Evolutionary conservation across 305 asterid species (phyloP), one percentile per base, ranked within the genome.

Genomic region (Solanum hybrid): DNA sequence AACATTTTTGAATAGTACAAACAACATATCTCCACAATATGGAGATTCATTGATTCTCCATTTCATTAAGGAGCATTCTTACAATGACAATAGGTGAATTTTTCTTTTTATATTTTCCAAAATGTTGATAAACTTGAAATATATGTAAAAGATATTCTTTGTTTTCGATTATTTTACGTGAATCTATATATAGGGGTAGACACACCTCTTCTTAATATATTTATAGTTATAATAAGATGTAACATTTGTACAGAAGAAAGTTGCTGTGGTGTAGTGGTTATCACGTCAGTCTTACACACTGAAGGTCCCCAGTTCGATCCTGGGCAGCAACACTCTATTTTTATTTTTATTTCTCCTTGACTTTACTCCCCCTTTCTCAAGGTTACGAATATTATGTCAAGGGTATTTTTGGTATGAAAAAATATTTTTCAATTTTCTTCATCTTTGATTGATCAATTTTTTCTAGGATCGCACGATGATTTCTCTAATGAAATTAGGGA

Each of bases 181-280:
- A 22, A 8, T 64, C 11, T 64, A 64, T 22, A 20, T 4, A 20
- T 8, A 8, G 28, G 73, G 28, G 73, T 0, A 6, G 75, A 67
- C 14, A 61, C 71, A 9, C 12, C 31, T 22, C 73, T 51, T 51
- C 67, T 51, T 16, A 2, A 5, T 16, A 6, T 5, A 6, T 51
- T 6, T 16, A 16, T 46, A 46, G 16, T 13, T 46, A 51, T 57
- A 6, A 1, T 20, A 7, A 7, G 1, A 61, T 61, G 5, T 61
- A 18, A 61, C 12, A 9, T 1, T 8, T 4, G 12, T n/a, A n/a
- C 33, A 4, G 3, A 4, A 31, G 3, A 0, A 4, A 64, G 78
- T 64, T 61, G 86, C n/a, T 80, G 86, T 80, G 86, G 86, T 80
- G 86, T 80, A 80, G 86, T 80, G 86, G 86, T 80, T 80, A 80